Conservation (phyloP, 2,329 filamentous ascomycete species). For the Exophiala oligosperma region DNA sequence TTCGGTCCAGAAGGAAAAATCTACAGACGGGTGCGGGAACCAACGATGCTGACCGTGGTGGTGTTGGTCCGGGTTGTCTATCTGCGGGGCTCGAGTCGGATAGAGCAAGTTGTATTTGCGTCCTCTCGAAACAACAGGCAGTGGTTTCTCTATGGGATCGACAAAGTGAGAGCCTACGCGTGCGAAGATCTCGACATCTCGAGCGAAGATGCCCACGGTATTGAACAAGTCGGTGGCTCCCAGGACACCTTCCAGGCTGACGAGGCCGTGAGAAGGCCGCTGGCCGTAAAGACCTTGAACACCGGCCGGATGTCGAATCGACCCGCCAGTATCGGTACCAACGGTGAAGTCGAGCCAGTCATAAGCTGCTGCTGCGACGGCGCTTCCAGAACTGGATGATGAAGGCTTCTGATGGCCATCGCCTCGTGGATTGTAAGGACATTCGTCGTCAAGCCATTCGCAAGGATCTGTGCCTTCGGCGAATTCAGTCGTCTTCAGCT, state of each 20-base stretch:
- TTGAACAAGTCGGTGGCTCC: constrained; percentile 34
- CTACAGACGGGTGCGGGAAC: constrained; percentile 30
- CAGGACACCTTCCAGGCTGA: constrained; percentile 51
- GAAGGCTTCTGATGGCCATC: constrained; percentile 37
- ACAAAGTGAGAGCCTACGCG: constrained; percentile 20
- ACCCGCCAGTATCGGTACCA: constrained; percentile 39
- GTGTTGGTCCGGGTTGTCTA: constrained; percentile 12
- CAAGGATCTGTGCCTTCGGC: constrained; percentile 22
- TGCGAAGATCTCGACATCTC: constrained; percentile 27
- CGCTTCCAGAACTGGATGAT: constrained; percentile 31
- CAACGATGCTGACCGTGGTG: constrained; percentile 25
- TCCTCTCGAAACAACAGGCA: neutral
- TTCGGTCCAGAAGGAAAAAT: constrained; percentile 24
- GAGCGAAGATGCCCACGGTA: constrained; percentile 35
- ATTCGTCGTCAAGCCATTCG: constrained; percentile 37
- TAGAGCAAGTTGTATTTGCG: constrained; percentile 28
- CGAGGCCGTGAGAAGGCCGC: constrained; percentile 47
- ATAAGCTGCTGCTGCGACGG: constrained; percentile 34
- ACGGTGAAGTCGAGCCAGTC: constrained; percentile 36
- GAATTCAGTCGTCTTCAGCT: constrained; percentile 26
- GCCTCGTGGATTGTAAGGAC: constrained; percentile 41
- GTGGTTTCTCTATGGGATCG: constrained; percentile 1
- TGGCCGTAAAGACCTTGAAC: constrained; percentile 49
- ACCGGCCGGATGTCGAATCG: constrained; percentile 49
- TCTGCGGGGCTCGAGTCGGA: constrained; percentile 29